Evolutionary conservation across 2,329 filamentous ascomycete species (phyloP), one percentile per base, ranked within the genome.

Genomic region (Fusarium xyrophilum): DNA sequence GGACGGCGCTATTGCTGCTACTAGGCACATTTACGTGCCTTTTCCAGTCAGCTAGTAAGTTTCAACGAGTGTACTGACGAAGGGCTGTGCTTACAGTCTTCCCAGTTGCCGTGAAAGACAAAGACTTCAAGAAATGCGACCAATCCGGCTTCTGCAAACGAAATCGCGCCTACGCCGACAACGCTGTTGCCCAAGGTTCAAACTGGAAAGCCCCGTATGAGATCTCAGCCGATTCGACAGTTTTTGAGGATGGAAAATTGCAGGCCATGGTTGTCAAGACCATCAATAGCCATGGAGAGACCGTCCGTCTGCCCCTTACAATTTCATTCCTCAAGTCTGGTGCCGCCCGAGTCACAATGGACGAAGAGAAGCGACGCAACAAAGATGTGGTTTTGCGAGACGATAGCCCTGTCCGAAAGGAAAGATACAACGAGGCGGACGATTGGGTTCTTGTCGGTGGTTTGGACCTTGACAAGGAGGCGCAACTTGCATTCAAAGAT

Each of bases 101-200:
- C 28, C 14, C 71, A 97, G 93, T 87, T 69, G 85, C 88, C 74
- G 96, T 99, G 54, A 99, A 99, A 82, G 91, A 97, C 77, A 89
- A 97, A 75, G 94, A 97, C 79, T 99, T 98, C 86, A 99, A 98
- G 78, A 97, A 91, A 74, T 99, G 96, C 82, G 83, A 91, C 71
- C 95, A 99, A 78, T 96, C 95, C 7, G 96, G 96, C 74, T 99
- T 99, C 83, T 99, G 96, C 82, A 96, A 93, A 78, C 92, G 96
- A 70, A 98, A 98, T 81, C 89, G 96, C 78, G 91, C 88, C 39
- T 94, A 92, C 77, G 96, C 96, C 77, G 94, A 98, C 80, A 83
- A 87, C 68, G 93, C 89, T 67, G 81, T 87, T 46, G 82, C 87
- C 42, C 81, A 88, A 58, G 89, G 88, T 63, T 85, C 87, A 12